Base-by-base conservation (phyloP, 495 filamentous ascomycete species). In the Hypoxylon perforatum region DNA sequence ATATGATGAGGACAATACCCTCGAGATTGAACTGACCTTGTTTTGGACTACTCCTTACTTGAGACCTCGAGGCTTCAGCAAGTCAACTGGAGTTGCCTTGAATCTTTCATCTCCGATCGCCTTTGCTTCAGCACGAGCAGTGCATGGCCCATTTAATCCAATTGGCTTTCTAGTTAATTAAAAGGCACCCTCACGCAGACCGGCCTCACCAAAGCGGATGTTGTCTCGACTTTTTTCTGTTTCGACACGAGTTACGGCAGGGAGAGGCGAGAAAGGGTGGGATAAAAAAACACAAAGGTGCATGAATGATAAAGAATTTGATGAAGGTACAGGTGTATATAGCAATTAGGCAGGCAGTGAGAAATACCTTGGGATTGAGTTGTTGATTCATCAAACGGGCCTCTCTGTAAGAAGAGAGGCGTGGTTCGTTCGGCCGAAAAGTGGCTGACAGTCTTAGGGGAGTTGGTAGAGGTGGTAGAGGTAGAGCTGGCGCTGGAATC, bases 321-420 rank as follows among this genome's bases (percentile, higher is more conserved):
- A 63, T 23, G 36, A 69, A 23, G 49, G 18, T 48, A 63, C 48
- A n/a, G n/a, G 58, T 50, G 39, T 49, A 67, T 64, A 50, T n/a
- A n/a, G n/a, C n/a, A n/a, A n/a, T n/a, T 67, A 45, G 48, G 46
- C 38, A 35, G 38, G 52, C 30, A 18, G 52, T 49, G 23, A 47
- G 66, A 66, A 67, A 64, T 81, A 82, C 80, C 80, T 82, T 82
- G 52, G 66, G 56, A 35, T 75, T 75, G 59, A 80, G 75, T 80
- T 76, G 79, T 74, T 77, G 75, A 81, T 80, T 82, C 80, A 82
- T 82, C 68, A 77, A 78, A 75, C 70, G 72, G 64, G 73, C 75
- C 72, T 76, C 75, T 69, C 70, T 69, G 70, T 76, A 63, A 62
- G 72, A 77, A 80, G 77, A 75, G 78, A 78, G 72, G 70, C 70